Base-by-base conservation (phyloP, 306 rosid species). In the Morella rubra region DNA sequence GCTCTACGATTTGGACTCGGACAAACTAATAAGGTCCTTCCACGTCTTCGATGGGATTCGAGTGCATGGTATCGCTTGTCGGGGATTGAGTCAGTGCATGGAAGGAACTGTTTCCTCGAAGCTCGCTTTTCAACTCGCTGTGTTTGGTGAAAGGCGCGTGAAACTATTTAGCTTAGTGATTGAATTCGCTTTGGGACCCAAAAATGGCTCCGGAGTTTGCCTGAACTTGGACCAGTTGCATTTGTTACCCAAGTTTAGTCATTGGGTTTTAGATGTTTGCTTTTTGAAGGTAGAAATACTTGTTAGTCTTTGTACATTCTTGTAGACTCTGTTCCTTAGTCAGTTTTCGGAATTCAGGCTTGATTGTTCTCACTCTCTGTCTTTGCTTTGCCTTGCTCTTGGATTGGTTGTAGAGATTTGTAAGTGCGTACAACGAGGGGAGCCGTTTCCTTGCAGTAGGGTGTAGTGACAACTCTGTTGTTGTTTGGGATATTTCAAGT, bases 241-340 rank as follows among this genome's bases (percentile, higher is more conserved):
- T 42, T 73, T 75, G 74, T 82, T 92, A 87, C 97, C 98, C 0
- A 90, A 87, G 83, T 89, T 90, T 60, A 73, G 67, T 44, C 86
- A 87, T 69, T 95, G 97, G 98, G 91, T 95, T 69, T 82, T 95
- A 89, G 97, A 95, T 82, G 93, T 85, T 85, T 85, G 91, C 80
- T 92, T 90, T 84, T 80, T 95, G 77, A 81, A 83, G 96, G 98
- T 94, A 74, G 9, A 65, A 42, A 65, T 2, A 3, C 41, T 51
- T 64, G 4, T 66, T 62, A 54, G 40, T 16, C 51, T 32, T 11
- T 14, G 19, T 15, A 58, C 8, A 14, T 44, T 22, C 14, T 16
- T 24, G 55, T 58, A 16, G 67, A 41, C 1, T 59, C 5, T 62
- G 22, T 22, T 60, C 14, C 44, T 40, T 15, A 40, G 44, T 5